phyloP scores from a whole-genome alignment of 345 rosid species.

The Citrus inodora region DNA sequence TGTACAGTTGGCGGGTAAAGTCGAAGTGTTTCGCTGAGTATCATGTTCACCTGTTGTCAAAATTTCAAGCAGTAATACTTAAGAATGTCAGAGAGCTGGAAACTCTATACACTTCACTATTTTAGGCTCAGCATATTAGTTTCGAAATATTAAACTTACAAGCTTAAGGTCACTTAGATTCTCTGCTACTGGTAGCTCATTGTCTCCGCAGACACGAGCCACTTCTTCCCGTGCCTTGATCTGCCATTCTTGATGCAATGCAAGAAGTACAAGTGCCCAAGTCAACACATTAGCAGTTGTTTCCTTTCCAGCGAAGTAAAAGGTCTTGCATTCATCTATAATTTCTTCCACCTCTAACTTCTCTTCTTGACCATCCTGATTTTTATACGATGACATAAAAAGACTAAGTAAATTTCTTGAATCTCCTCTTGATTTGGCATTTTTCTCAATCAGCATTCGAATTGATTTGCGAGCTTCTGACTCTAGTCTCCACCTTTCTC shows the following conservation, averaged over 20 bases:
- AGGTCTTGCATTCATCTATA: slow-evolving; percentile 83
- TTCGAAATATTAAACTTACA: slow-evolving; percentile 34
- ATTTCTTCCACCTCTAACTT: slow-evolving; percentile 58
- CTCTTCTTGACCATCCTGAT: slow-evolving; percentile 57
- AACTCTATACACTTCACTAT: neutral
- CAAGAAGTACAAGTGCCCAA: slow-evolving; percentile 63
- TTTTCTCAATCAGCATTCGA: slow-evolving; percentile 40
- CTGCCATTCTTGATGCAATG: slow-evolving; percentile 85
- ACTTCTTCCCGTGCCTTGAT: slow-evolving; percentile 71
- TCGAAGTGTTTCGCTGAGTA: slow-evolving; percentile 66
- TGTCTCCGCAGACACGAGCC: slow-evolving; percentile 29
- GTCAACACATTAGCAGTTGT: slow-evolving; percentile 69
- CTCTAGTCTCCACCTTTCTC: slow-evolving; percentile 65
- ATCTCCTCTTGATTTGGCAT: slow-evolving; percentile 27
- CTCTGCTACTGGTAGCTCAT: slow-evolving; percentile 33
- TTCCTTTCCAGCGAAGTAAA: slow-evolving; percentile 87
- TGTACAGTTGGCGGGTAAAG: slow-evolving; percentile 66
- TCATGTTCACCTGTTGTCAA: slow-evolving; percentile 51
- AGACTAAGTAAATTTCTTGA: slow-evolving; percentile 54
- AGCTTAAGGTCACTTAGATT: slow-evolving; percentile 53
- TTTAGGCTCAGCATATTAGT: neutral
- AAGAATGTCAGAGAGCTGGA: neutral
- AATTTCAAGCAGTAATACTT: neutral
- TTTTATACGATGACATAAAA: slow-evolving; percentile 47
- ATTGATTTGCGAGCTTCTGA: slow-evolving; percentile 62